Evolutionary conservation across 1,139 yeast species (phyloP).

Genomic region (Debaryomyces fabryi): DNA sequence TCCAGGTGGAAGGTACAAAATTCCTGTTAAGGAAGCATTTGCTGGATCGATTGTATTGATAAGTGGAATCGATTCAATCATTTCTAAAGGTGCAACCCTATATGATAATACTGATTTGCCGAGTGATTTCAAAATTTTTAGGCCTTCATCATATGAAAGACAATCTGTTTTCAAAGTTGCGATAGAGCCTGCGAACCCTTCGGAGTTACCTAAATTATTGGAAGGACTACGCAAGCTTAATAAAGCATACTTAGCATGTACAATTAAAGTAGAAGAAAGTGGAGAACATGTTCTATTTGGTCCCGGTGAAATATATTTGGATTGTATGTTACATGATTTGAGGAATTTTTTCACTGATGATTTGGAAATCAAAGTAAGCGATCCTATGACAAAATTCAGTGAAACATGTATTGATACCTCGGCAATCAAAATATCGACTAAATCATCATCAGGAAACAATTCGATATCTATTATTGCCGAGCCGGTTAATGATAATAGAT

Average conservation of each 20-base stretch:
- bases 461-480: slow-evolving; percentile 76
- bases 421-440: slow-evolving; percentile 60
- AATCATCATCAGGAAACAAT: slow-evolving; percentile 57
- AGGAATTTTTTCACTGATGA: slow-evolving; percentile 59
- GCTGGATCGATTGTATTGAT: slow-evolving; percentile 71
- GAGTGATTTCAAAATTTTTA: slow-evolving; percentile 28
- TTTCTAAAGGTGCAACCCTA: slow-evolving; percentile 64
- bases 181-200: slow-evolving; percentile 78
- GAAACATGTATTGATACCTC: slow-evolving; percentile 78
- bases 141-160: slow-evolving; percentile 46
- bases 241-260: slow-evolving; percentile 66
- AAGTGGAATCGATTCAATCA: slow-evolving; percentile 58
- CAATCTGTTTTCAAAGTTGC: slow-evolving; percentile 78
- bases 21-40: slow-evolving; percentile 55
- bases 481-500: slow-evolving; percentile 57
- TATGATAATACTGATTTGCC: slow-evolving; percentile 15
- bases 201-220: slow-evolving; percentile 73
- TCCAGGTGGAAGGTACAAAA: slow-evolving; percentile 72
- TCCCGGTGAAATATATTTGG: slow-evolving; percentile 87
- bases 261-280: slow-evolving; percentile 77
- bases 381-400: slow-evolving; percentile 77
- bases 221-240: slow-evolving; percentile 67
- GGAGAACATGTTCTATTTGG: slow-evolving; percentile 86
- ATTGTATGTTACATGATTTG: slow-evolving; percentile 79
- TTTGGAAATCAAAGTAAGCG: slow-evolving; percentile 79